Conservation (phyloP, 495 filamentous ascomycete genomes). For the Geoglossum glabrum region DNA sequence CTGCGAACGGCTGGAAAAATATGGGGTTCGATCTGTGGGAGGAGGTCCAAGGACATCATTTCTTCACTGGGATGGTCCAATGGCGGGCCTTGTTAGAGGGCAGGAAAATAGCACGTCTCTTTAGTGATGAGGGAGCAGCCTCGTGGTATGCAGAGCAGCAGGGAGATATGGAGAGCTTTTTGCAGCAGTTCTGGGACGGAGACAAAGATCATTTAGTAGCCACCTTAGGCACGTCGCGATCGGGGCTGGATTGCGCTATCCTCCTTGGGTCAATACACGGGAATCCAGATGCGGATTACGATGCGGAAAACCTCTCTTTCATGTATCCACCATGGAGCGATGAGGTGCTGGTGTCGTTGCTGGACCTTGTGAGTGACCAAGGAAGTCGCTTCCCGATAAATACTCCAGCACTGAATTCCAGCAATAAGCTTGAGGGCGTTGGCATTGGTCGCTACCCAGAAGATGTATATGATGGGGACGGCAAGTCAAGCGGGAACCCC, state of each 20-base stretch:
- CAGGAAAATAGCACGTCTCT: slow-evolving; percentile 26
- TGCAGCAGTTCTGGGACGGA: slow-evolving; percentile 41
- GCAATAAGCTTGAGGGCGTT: slow-evolving; percentile 22
- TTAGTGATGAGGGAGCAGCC: slow-evolving; percentile 23
- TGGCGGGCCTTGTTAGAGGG: slow-evolving; percentile 42
- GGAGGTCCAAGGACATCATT: slow-evolving; percentile 40
- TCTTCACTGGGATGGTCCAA: slow-evolving; percentile 32
- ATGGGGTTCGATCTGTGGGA: slow-evolving; percentile 57
- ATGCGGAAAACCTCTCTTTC: slow-evolving; percentile 27
- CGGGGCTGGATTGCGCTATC: slow-evolving; percentile 35
- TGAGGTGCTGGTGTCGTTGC: slow-evolving; percentile 20
- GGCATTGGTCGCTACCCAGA: slow-evolving; percentile 51
- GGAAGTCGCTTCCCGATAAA: slow-evolving; percentile 24
- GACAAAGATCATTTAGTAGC: slow-evolving; percentile 33
- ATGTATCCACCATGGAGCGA: slow-evolving; percentile 5
- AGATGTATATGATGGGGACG: slow-evolving; percentile 37
- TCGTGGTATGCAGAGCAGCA: slow-evolving; percentile 30
- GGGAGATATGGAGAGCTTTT: slow-evolving; percentile 39
- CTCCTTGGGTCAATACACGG: slow-evolving; percentile 38
- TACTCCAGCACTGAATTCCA: slow-evolving; percentile 7
- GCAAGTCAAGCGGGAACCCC: slow-evolving; percentile 28
- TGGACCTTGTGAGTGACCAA: slow-evolving; percentile 23
- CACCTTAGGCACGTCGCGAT: slow-evolving; percentile 35
- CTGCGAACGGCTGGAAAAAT: slow-evolving; percentile 50
- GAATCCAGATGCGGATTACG: slow-evolving; percentile 29